Conservation (phyloP, 2,329 filamentous ascomycete species). For the Rutstroemia sydowiana region DNA sequence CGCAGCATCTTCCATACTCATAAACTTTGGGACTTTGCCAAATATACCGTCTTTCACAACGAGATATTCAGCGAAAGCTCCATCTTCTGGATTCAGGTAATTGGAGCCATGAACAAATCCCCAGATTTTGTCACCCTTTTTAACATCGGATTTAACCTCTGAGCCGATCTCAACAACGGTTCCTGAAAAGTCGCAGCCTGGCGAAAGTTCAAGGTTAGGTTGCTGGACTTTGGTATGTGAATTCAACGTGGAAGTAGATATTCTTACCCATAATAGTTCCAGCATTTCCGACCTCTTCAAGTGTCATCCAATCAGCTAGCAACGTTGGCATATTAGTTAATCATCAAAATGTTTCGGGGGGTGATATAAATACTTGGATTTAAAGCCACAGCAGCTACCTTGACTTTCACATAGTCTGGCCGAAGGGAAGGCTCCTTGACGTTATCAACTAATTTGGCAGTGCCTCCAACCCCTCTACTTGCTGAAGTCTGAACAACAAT, state of each 20-base stretch:
- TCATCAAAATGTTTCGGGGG: slow-evolving; percentile 15
- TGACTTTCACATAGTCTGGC: slow-evolving; percentile 21
- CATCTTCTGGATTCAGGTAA: slow-evolving; percentile 18
- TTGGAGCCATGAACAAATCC: slow-evolving; percentile 21
- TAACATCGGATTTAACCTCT: slow-evolving; percentile 16
- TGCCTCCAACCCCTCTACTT: neutral
- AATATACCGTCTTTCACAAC: slow-evolving; percentile 32
- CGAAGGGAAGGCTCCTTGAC: neutral
- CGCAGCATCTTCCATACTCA: slow-evolving; percentile 40
- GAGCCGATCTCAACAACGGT: slow-evolving; percentile 12
- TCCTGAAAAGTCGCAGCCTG: slow-evolving; percentile 7
- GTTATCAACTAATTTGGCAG: neutral
- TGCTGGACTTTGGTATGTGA: neutral
- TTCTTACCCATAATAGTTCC: neutral
- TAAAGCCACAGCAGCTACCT: slow-evolving; percentile 23
- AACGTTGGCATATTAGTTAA: neutral
- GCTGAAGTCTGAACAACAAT: neutral
- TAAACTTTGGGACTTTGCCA: slow-evolving; percentile 36
- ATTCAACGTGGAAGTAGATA: neutral
- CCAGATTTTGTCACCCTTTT: slow-evolving; percentile 19
- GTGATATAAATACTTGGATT: slow-evolving; percentile 26
- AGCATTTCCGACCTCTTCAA: neutral
- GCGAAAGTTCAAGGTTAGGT: neutral
- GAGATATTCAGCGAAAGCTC: slow-evolving; percentile 22
- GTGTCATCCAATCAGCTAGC: neutral